A percentile compares a stretch with the other conserved stretches of the same genome.
These are phyloP conservation scores for Colletotrichum musicola DNA, from an alignment of 2,329 filamentous ascomycete genomes.

Conservation along the genomic window DNA sequence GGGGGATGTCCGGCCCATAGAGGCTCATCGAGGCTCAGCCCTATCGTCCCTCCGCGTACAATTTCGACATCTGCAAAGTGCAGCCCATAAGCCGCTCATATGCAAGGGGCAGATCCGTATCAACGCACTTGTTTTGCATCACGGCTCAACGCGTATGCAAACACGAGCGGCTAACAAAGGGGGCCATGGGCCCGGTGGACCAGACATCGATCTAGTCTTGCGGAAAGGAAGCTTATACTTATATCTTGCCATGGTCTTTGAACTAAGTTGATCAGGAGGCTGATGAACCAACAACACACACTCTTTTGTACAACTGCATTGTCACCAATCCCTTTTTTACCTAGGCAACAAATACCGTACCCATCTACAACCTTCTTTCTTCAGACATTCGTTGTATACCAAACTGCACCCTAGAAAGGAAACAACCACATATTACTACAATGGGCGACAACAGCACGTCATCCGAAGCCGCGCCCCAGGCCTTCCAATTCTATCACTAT, in stretches of 20 bases:
- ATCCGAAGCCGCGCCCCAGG: slow-evolving; percentile 3
- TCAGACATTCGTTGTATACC: no score
- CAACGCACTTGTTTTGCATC: slow-evolving; percentile 8
- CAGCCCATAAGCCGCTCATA: neutral
- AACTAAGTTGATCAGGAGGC: neutral
- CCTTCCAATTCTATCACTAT: slow-evolving; percentile 58
- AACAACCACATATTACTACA: neutral
- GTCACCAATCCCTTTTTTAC: no score
- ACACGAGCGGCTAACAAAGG: slow-evolving; percentile 7
- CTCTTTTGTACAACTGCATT: no score
- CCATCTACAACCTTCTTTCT: no score
- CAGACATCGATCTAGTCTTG: no score
- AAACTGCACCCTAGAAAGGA: no score
- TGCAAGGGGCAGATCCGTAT: neutral
- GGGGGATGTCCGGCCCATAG: neutral
- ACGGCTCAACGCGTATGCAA: slow-evolving; percentile 6
- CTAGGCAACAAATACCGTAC: no score
- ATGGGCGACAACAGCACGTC: slow-evolving; percentile 28
- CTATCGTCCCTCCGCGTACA: slow-evolving; percentile 31
- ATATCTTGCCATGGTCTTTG: neutral
- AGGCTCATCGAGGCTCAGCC: slow-evolving; percentile 25
- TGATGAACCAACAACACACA: no score
- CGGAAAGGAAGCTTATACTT: neutral
- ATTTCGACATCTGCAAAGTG: slow-evolving; percentile 27
- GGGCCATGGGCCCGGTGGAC: neutral